phyloP scores from a whole-genome alignment of 2,329 filamentous ascomycete genomes.

The Aureobasidium sp. region DNA sequence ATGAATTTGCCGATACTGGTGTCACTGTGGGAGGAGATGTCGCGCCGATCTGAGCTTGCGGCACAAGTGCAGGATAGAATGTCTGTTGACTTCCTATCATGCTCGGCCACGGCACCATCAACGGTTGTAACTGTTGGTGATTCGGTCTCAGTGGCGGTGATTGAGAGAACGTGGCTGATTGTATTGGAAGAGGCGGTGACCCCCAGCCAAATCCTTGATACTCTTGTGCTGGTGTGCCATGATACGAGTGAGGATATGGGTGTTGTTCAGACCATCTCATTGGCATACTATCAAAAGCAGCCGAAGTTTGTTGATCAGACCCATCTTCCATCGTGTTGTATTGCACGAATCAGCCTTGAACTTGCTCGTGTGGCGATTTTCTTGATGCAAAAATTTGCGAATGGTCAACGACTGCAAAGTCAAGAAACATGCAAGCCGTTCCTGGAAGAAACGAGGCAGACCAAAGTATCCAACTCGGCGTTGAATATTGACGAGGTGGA shows the following conservation, averaged over 20 bases:
- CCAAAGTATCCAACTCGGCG: slow-evolving; percentile 13
- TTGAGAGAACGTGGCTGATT: slow-evolving; percentile 44
- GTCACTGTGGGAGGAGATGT: slow-evolving; percentile 48
- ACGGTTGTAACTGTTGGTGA: slow-evolving; percentile 55
- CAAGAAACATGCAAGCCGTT: slow-evolving; percentile 15
- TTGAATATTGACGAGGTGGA: neutral
- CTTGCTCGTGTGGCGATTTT: neutral
- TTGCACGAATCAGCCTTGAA: neutral
- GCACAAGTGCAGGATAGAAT: slow-evolving; percentile 56
- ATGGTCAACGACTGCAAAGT: neutral
- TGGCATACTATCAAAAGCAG: slow-evolving; percentile 35
- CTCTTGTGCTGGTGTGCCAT: slow-evolving; percentile 63
- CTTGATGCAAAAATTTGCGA: neutral
- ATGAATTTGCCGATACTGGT: slow-evolving; percentile 40
- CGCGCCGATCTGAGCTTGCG: slow-evolving; percentile 41
- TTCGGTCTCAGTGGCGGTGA: slow-evolving; percentile 49
- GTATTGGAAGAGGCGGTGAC: slow-evolving; percentile 54
- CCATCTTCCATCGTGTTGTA: slow-evolving; percentile 25
- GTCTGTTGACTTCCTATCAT: slow-evolving; percentile 65
- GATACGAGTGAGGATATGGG: slow-evolving; percentile 50
- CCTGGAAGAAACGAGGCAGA: slow-evolving; percentile 13
- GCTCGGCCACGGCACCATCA: slow-evolving; percentile 79
- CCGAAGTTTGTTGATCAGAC: slow-evolving; percentile 36
- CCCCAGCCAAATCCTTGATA: slow-evolving; percentile 60
- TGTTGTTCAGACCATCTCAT: slow-evolving; percentile 42